phyloP scores from a whole-genome alignment of 768 basidiomycete species.

The Lentinula detonsa region DNA sequence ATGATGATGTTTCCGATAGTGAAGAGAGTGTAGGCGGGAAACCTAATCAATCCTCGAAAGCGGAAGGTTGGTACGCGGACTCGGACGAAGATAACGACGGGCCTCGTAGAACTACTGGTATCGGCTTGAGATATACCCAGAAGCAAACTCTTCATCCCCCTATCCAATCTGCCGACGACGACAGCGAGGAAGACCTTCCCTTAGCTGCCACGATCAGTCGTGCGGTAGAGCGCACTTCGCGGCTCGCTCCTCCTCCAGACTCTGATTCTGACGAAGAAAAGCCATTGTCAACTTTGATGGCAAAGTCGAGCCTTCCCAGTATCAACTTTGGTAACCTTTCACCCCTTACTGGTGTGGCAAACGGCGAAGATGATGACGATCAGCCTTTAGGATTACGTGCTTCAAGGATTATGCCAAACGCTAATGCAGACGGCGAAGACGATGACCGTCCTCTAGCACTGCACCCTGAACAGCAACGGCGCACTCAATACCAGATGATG shows the following conservation, averaged over 20 bases:
- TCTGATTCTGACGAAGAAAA: conserved; percentile 66
- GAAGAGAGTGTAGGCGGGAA: conserved; percentile 35
- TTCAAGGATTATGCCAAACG: conserved; percentile 35
- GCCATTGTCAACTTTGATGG: conserved; percentile 59
- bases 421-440: conserved; percentile 37
- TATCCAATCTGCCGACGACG: conserved; percentile 27
- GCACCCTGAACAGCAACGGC: conserved; percentile 72
- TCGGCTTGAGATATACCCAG: conserved; percentile 47
- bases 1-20: conserved; percentile 48
- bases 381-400: conserved; percentile 66
- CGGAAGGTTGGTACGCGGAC: conserved; percentile 38
- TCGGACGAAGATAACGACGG: conserved; percentile 57
- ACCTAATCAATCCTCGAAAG: conserved; percentile 12
- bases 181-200: conserved; percentile 80
- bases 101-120: conserved; percentile 52
- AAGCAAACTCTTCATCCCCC: conserved; percentile 13
- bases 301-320: conserved; percentile 36
- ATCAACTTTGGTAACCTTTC: conserved; percentile 32
- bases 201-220: conserved; percentile 58
- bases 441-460: conserved; percentile 68
- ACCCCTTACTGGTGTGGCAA: conserved; percentile 13
- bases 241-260: conserved; percentile 17
- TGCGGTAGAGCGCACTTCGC: conserved; percentile 39
- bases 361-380: conserved; percentile 61
- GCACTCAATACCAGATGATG: conserved; percentile 58